Evolutionary conservation across 169 alveolate species (phyloP).

Genomic region (Sarcocystis neurona): DNA sequence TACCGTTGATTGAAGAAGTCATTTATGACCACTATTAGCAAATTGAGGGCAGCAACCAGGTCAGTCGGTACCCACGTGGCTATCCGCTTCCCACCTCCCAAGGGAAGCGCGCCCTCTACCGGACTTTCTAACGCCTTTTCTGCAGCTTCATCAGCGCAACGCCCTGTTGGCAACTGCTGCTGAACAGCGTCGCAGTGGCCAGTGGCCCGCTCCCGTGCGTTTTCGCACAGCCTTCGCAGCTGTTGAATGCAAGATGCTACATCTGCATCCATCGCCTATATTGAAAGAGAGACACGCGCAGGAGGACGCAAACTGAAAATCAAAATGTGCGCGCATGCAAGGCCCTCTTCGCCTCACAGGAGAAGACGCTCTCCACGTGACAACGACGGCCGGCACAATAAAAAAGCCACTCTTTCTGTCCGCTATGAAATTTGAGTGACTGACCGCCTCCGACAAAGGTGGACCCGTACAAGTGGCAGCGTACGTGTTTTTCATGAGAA

Average conservation of each 20-base stretch:
- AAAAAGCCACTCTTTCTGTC: too few species aligned
- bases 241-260: constrained; percentile 11
- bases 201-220: background rate
- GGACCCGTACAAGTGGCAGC: too few species aligned
- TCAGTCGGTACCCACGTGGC: background rate
- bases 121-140: background rate
- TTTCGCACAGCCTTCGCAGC: constrained; percentile 7
- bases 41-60: constrained; percentile 3
- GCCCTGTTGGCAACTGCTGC: background rate
- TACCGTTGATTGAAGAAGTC: constrained; percentile 15
- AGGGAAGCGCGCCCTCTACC: background rate
- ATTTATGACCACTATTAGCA: background rate
- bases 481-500: too few species aligned
- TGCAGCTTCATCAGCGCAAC: background rate
- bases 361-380: too few species aligned
- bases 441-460: too few species aligned
- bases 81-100: background rate
- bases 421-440: too few species aligned
- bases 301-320: background rate
- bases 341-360: too few species aligned
- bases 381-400: too few species aligned
- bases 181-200: background rate
- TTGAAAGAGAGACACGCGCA: background rate
- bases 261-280: constrained; percentile 32
- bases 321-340: too few species aligned